These are phyloP conservation scores for Heterobasidion annosum DNA, from an alignment of 1,284 basidiomycete species.

Conservation along the genomic window DNA sequence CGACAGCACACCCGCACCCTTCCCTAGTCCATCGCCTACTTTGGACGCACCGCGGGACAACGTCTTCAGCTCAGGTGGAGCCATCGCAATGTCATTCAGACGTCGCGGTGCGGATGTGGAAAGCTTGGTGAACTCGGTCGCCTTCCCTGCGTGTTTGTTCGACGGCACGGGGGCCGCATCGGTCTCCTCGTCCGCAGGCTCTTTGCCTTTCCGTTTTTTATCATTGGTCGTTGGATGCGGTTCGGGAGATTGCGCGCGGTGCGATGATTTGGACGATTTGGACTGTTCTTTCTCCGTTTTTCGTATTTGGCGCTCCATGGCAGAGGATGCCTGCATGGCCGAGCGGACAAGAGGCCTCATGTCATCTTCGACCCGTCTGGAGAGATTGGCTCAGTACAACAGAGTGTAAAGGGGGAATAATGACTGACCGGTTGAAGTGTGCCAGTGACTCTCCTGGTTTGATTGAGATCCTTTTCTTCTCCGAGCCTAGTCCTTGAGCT, in stretches of 20 bases:
- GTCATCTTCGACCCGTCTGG: slow-evolving; percentile 61
- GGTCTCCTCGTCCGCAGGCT: not conserved
- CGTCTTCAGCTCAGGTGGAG: slow-evolving; percentile 44
- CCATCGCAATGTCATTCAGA: slow-evolving; percentile 63
- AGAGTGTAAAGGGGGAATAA: not conserved
- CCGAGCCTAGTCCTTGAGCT: slow-evolving; percentile 15
- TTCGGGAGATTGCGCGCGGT: not conserved
- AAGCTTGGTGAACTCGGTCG: slow-evolving; percentile 46
- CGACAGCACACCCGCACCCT: slow-evolving; percentile 39
- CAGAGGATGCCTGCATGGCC: slow-evolving; percentile 51
- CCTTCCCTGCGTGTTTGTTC: slow-evolving; percentile 20
- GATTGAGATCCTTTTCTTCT: slow-evolving; percentile 32
- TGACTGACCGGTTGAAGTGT: slow-evolving; percentile 62
- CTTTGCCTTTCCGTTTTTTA: not conserved
- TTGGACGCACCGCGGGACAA: slow-evolving; percentile 29
- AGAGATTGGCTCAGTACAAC: not conserved
- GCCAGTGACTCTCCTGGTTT: slow-evolving; percentile 59
- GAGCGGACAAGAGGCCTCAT: slow-evolving; percentile 54
- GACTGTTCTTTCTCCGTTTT: slow-evolving; percentile 24
- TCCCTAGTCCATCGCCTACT: slow-evolving; percentile 12
- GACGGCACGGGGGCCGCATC: slow-evolving; percentile 9
- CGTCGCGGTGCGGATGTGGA: slow-evolving; percentile 52
- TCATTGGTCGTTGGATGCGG: not conserved
- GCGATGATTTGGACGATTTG: not conserved
- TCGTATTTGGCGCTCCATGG: slow-evolving; percentile 34